Conservation (phyloP, 2,329 filamentous ascomycete species). For the Sporothrix pseudoabietina region DNA sequence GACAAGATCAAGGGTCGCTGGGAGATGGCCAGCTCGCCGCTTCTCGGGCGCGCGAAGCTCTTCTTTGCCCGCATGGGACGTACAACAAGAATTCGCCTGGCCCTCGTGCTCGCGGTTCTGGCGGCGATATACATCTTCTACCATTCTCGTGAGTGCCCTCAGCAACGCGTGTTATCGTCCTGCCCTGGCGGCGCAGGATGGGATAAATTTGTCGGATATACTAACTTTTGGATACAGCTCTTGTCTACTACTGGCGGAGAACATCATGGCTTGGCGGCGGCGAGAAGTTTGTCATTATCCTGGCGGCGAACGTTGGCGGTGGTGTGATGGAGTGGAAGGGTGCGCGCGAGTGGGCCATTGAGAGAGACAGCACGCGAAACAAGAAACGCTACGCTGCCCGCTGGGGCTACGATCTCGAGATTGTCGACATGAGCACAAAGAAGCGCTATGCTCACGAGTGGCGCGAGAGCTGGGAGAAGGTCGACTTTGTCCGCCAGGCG, state of each 20-base stretch:
- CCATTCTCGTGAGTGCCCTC: slow-evolving; percentile 66
- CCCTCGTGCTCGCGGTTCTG: slow-evolving; percentile 62
- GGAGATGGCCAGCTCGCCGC: slow-evolving; percentile 50
- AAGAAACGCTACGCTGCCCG: slow-evolving; percentile 83
- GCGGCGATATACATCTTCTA: slow-evolving; percentile 68
- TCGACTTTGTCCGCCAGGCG: slow-evolving; percentile 84
- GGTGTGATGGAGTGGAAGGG: slow-evolving; percentile 99
- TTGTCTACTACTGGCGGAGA: slow-evolving; percentile 68
- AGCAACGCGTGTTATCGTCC: neutral
- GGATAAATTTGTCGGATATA: no score
- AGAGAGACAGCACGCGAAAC: slow-evolving; percentile 92
- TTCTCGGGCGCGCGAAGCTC: slow-evolving; percentile 52
- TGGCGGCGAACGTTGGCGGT: slow-evolving; percentile 90
- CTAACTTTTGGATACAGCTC: slow-evolving; percentile 44
- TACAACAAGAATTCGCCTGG: slow-evolving; percentile 64
- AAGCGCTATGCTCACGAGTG: slow-evolving; percentile 98
- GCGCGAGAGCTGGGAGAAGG: slow-evolving; percentile 99
- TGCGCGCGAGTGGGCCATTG: slow-evolving; percentile 94
- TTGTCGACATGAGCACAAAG: slow-evolving; percentile 98
- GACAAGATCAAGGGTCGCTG: slow-evolving; percentile 70
- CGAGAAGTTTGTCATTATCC: slow-evolving; percentile 87
- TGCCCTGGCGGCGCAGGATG: slow-evolving; percentile 11
- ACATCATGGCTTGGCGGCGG: slow-evolving; percentile 76
- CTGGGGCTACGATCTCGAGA: slow-evolving; percentile 95
- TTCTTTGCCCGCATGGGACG: slow-evolving; percentile 59